Evolutionary conservation across 257 asterid genomes (phyloP).

Genomic region (Fraxinus cuspidata): DNA sequence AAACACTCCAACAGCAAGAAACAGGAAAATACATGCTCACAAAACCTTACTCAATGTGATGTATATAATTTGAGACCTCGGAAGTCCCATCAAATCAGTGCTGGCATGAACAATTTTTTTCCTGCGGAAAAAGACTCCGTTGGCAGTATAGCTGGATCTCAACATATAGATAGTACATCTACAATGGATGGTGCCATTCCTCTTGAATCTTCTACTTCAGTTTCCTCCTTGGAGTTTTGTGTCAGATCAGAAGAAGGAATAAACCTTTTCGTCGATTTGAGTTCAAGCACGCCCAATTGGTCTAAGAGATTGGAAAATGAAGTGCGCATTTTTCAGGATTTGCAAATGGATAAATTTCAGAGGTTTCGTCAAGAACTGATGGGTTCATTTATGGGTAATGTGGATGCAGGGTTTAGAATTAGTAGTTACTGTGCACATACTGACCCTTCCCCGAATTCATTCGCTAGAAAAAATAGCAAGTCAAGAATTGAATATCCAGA

Average conservation of each 20-base stretch:
- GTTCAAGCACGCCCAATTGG: constrained; percentile 29
- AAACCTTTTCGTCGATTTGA: constrained; percentile 36
- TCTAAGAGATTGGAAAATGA: constrained; percentile 29
- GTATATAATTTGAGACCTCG: constrained; percentile 5
- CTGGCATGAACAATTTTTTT: background rate
- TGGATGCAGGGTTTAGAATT: constrained; percentile 14
- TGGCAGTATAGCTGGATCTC: background rate
- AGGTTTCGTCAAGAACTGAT: constrained; percentile 32
- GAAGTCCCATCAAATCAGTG: background rate
- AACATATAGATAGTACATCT: background rate
- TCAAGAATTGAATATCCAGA: background rate
- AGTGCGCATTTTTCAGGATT: constrained; percentile 19
- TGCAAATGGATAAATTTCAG: constrained; percentile 23
- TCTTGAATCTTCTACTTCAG: background rate
- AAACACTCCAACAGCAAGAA: constrained; percentile 6
- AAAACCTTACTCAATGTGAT: background rate
- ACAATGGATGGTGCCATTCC: background rate
- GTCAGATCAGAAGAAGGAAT: constrained; percentile 38
- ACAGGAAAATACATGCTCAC: background rate
- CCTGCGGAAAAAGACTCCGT: background rate
- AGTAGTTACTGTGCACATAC: constrained; percentile 3
- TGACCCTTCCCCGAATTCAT: constrained; percentile 16
- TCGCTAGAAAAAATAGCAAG: background rate
- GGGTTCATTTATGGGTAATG: constrained; percentile 19
- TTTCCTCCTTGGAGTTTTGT: constrained; percentile 33